A percentile compares a stretch with the other conserved stretches of the same genome.
Evolutionary conservation across 345 rosid genomes (phyloP).

Genomic region (Ceriops decandra): DNA sequence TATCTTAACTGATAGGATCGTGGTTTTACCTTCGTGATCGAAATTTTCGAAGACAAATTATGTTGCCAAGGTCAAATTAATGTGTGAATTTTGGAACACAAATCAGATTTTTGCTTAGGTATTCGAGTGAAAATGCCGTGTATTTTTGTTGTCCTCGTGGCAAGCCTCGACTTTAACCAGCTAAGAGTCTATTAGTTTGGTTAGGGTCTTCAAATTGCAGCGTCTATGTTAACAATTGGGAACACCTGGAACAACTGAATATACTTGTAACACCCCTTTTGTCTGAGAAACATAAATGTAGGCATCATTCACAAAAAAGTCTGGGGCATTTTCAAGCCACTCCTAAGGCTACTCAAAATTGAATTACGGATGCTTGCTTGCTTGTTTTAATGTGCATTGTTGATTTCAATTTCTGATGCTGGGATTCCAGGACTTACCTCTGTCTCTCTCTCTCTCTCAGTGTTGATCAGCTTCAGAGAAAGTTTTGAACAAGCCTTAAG

Average conservation of each 20-base stretch:
- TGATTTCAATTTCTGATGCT: no score
- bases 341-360: not conserved
- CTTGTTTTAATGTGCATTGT: no score
- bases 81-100: not conserved
- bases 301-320: not conserved
- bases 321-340: not conserved
- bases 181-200: not conserved
- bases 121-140: not conserved
- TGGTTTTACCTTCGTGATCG: not conserved
- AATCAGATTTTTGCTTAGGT: not conserved
- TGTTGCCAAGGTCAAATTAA: not conserved
- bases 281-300: not conserved
- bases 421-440: not conserved
- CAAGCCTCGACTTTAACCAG: not conserved
- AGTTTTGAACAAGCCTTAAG: slow-evolving; percentile 66
- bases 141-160: not conserved
- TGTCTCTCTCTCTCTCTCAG: slow-evolving; percentile 28
- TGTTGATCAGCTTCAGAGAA: slow-evolving; percentile 69
- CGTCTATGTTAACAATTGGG: not conserved
- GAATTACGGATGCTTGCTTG: not conserved
- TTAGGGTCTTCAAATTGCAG: not conserved
- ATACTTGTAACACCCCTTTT: no score
- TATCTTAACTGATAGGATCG: no score
- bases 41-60: not conserved
- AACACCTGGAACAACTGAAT: no score